Percentiles rank a stretch among this genome's conserved stretches.
These are phyloP conservation scores for Zygoascus hellenicus DNA, from an alignment of 1,139 yeast species.

Conservation along the genomic window DNA sequence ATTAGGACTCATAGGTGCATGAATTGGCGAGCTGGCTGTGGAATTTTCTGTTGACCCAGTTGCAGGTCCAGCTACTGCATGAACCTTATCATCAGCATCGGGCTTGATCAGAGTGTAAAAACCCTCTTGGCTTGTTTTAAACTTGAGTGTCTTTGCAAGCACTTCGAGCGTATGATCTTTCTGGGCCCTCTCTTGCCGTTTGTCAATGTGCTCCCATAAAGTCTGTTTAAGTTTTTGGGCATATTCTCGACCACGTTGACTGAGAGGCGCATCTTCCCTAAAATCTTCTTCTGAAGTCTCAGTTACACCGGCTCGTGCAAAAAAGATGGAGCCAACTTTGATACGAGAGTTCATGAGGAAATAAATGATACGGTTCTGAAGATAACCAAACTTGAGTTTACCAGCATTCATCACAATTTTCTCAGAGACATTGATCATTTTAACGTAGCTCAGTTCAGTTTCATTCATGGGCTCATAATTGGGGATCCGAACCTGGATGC, in stretches of 20 bases:
- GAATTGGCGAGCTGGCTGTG: constrained; percentile 15
- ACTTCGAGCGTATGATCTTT: constrained; percentile 3
- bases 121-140: constrained; percentile 6
- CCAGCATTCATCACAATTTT: constrained; percentile 73
- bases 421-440: constrained; percentile 86
- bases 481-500: constrained; percentile 41
- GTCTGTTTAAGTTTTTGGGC: constrained; percentile 39
- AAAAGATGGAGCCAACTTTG: constrained; percentile 79
- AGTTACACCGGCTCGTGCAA: constrained; percentile 54
- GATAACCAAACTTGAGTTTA: constrained; percentile 61
- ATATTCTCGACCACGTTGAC: constrained; percentile 35
- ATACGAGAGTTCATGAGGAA: constrained; percentile 83
- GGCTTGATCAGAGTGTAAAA: constrained; percentile 14
- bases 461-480: constrained; percentile 47
- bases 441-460: constrained; percentile 60
- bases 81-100: constrained; percentile 14
- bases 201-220: constrained; percentile 35
- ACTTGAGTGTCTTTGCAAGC: constrained; percentile 1
- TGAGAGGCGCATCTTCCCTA: constrained; percentile 35
- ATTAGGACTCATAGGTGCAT: constrained; percentile 2
- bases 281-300: constrained; percentile 28
- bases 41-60: constrained; percentile 11
- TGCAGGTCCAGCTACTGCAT: no score
- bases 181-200: constrained; percentile 17
- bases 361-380: constrained; percentile 82